Base-by-base conservation (phyloP, 495 filamentous ascomycete genomes). In the Penicillium alfredii region DNA sequence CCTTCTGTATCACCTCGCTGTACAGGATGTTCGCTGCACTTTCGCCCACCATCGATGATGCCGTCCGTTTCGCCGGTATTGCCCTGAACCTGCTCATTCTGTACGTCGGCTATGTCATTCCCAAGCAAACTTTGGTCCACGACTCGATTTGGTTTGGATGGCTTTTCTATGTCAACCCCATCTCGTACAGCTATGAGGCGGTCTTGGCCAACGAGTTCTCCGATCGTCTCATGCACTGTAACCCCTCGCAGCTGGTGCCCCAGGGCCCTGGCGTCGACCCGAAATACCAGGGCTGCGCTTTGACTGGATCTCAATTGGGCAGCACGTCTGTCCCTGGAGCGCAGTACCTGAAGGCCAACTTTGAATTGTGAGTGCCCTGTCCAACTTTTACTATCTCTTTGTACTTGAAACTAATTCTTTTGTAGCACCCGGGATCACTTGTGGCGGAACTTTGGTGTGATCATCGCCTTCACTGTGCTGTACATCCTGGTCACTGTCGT, bases 31-130 rank as follows among this genome's bases (percentile, higher is more conserved):
- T 88, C 46, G 84, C 81, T 1, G 72, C 80, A 5, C 55, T 87
- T 4, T 85, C 78, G 2, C 80, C 81, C 0, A 74, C 72, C 2
- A 83, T 88, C 28, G 78, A 86, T 50, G 80, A 83, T 30, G 82
- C 84, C 3, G 78, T 86, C 25, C 71, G 81, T 7, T 85, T 87
- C 50, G 69, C 73, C 33, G 82, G 82, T 40, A 74, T 80, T 40
- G 78, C 73, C 0, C 52, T 88, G 21, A 86, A 84, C 46, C 54
- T 87, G 14, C 43, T 70, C 33, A 57, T 93, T 43, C 72, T 93
- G 11, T 95, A 84, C 49, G 86, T 82, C 11, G 87, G 88, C 33
- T 95, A 82, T 61, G 68, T 86, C 6, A 83, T 93, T 42, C 81
- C 84, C 1, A 79, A 78, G 7, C 66, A 65, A 8, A 61, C 71